Conservation (phyloP, 1,284 basidiomycete species). For the Cutaneotrichosporon daszewskae region DNA sequence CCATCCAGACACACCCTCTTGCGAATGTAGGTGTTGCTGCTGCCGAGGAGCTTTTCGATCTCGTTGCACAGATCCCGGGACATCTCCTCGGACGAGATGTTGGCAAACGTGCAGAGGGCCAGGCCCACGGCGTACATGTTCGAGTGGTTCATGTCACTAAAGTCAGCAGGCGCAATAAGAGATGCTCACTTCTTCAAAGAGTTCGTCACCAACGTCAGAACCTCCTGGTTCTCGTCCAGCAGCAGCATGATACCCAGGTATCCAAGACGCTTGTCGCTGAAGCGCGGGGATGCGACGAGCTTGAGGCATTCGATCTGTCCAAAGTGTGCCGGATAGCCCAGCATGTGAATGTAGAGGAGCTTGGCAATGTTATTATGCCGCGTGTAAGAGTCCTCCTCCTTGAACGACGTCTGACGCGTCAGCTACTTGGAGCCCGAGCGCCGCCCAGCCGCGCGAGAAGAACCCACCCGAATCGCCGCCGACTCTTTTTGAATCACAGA, state of each 20-base stretch:
- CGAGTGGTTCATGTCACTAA: conserved; percentile 97
- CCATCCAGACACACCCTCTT: conserved; percentile 69
- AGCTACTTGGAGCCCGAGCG: background rate
- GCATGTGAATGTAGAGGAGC: conserved; percentile 99
- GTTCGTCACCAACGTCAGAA: conserved; percentile 95
- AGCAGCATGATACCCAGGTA: conserved; percentile 98
- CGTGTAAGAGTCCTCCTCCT: conserved; percentile 89
- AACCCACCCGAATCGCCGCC: conserved; percentile 71
- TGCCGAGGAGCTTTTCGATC: conserved; percentile 94
- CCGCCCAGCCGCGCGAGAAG: too few species aligned
- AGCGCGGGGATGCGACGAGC: conserved; percentile 94
- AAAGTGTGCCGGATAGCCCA: conserved; percentile 97
- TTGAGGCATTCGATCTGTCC: conserved; percentile 99
- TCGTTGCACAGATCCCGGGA: conserved; percentile 93
- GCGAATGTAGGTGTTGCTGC: conserved; percentile 96
- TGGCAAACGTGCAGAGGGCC: conserved; percentile 96
- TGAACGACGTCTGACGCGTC: conserved; percentile 67
- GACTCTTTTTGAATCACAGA: conserved; percentile 97
- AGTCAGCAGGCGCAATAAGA: conserved; percentile 3
- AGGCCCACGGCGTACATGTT: conserved; percentile 99
- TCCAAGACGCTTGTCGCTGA: conserved; percentile 93
- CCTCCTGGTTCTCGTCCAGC: conserved; percentile 96
- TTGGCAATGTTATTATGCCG: conserved; percentile 98
- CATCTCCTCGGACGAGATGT: conserved; percentile 99
- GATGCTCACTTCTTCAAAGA: conserved; percentile 88